Evolutionary conservation across 306 rosid species (phyloP).

Genomic region (Acacia confusa): DNA sequence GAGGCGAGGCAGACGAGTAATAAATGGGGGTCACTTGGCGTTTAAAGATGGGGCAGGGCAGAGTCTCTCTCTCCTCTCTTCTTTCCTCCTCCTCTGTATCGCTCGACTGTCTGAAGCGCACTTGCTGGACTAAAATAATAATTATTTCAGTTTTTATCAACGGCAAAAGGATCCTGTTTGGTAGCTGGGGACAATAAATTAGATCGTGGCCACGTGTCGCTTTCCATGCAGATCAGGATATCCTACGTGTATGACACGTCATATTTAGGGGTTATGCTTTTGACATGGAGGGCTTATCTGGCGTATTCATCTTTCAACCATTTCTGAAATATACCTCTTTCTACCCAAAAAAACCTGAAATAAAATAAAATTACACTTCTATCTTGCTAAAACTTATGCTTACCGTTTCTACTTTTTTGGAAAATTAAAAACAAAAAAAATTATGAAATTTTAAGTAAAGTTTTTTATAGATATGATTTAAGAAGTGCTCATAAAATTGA

Average conservation of each 20-base stretch:
- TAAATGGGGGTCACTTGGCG: slow-evolving; percentile 16
- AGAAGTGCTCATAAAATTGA: background rate
- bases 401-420: background rate
- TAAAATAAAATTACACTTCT: background rate
- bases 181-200: slow-evolving; percentile 48
- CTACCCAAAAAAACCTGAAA: background rate
- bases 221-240: background rate
- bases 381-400: background rate
- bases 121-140: background rate
- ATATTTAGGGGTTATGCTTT: slow-evolving; percentile 29
- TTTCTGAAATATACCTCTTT: slow-evolving; percentile 13
- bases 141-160: slow-evolving; percentile 43
- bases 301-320: background rate
- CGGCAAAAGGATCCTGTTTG: slow-evolving; percentile 53
- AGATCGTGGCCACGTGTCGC: slow-evolving; percentile 46
- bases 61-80: background rate
- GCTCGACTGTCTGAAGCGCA: background rate
- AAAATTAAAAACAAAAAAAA: background rate
- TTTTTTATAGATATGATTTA: too few relatives aligned
- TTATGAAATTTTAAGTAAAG: background rate
- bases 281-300: slow-evolving; percentile 48
- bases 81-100: background rate
- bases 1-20: slow-evolving; percentile 9
- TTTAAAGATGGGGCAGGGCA: slow-evolving; percentile 1
- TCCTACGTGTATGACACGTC: slow-evolving; percentile 46